Base-by-base conservation (phyloP, 2,329 filamentous ascomycete genomes). In the Podosphaera xanthii region DNA sequence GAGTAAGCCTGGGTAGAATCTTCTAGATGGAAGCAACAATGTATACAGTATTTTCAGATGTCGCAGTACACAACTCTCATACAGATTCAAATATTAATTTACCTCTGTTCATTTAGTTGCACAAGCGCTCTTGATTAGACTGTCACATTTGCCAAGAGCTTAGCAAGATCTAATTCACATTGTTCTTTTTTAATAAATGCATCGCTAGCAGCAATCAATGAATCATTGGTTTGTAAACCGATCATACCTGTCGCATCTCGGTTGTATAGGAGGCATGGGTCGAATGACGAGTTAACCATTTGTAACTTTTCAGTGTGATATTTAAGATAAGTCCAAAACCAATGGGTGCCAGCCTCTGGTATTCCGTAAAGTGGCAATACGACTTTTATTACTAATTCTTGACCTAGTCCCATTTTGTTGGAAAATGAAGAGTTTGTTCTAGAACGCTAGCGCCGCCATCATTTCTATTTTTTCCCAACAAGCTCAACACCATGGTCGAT, bases 141-240 rank as follows among this genome's bases (percentile, higher is more conserved):
- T 22, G 22, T 22, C 22, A 22, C 22, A 22, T 22, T 22, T 22
- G 57, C 14, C 3, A 58, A 14, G 33, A 63, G 60, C 10, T 49
- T 33, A 46, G 58, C 61, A 31, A 58, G 9, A 52, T 30, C 35
- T 35, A 44, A 59, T 55, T 48, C 60, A 31, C 5, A 52, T 48
- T 36, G 59, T 12, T 54, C 60, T 42, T n/a, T 31, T 12, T 36
- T 34, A 36, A 52, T 50, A 30, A 61, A 63, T 2, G 49, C 40
- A 14, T 30, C 22, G 34, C 55, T 52, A 38, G 44, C 54, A 33
- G 59, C 3, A 46, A 61, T 58, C 33, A 63, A 46, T 8, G 55
- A 59, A 59, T 63, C 50, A 42, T 63, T 40, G 4, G 57, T 63
- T 58, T 63, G 36, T 46, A 63, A 34, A 5, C 59, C 42, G 14